A percentile compares a stretch with the other conserved stretches of the same genome.
These are phyloP conservation scores for Pseudogymnoascus sp. DNA, from an alignment of 2,329 filamentous ascomycete species.

Conservation along the genomic window DNA sequence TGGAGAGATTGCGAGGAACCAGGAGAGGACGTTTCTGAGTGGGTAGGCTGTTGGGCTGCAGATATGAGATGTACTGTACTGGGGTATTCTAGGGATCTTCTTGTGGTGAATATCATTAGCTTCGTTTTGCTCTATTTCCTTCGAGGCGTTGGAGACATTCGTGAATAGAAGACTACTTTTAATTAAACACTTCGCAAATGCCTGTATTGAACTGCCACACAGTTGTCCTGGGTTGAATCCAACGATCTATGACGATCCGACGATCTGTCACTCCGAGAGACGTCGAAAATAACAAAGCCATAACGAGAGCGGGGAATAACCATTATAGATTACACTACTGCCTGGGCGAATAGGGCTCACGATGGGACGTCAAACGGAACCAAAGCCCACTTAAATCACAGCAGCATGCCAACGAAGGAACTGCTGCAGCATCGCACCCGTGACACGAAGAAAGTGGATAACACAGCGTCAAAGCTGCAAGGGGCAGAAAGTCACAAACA, in stretches of 20 bases:
- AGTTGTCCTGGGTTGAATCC: no score
- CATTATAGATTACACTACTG: background rate
- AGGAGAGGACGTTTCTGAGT: slow-evolving; percentile 53
- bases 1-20: slow-evolving; percentile 60
- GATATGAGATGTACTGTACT: background rate
- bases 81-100: background rate
- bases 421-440: background rate
- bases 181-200: background rate
- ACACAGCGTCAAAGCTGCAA: background rate
- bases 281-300: background rate
- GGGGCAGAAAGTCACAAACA: background rate
- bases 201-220: background rate
- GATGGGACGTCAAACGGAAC: background rate
- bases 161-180: background rate
- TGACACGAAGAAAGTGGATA: background rate
- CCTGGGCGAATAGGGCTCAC: background rate
- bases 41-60: background rate
- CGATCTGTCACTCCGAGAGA: background rate
- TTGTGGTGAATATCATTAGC: background rate
- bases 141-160: background rate
- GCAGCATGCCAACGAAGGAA: background rate
- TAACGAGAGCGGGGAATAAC: background rate
- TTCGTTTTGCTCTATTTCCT: background rate
- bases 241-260: no score
- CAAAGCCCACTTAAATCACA: background rate